Percentiles rank a stretch among this genome's conserved stretches.
Conservation (phyloP, 805 yeast species). For the Kurtzmaniella fragi region DNA sequence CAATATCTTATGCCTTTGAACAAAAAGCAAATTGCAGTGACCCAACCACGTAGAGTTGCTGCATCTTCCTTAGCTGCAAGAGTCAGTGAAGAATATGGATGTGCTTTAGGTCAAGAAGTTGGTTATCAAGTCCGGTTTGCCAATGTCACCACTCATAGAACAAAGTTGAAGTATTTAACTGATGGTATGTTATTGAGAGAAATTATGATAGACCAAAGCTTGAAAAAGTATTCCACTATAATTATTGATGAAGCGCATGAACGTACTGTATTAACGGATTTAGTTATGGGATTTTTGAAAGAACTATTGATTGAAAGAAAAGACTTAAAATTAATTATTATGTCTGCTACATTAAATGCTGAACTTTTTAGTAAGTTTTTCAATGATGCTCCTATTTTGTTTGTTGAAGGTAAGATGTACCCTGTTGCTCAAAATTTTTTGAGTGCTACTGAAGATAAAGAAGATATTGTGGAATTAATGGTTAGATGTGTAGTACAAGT, state of each 20-base stretch:
- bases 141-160: slow-evolving; percentile 51
- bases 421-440: slow-evolving; percentile 75
- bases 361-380: slow-evolving; percentile 78
- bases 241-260: slow-evolving; percentile 97
- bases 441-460: slow-evolving; percentile 42
- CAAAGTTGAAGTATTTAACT: slow-evolving; percentile 80
- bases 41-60: slow-evolving; percentile 97
- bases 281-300: slow-evolving; percentile 84
- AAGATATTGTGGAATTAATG: slow-evolving; percentile 79
- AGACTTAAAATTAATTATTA: slow-evolving; percentile 67
- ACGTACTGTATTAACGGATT: slow-evolving; percentile 86
- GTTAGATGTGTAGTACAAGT: slow-evolving; percentile 72
- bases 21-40: slow-evolving; percentile 70
- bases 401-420: slow-evolving; percentile 84
- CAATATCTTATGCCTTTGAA: slow-evolving; percentile 67
- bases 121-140: slow-evolving; percentile 94
- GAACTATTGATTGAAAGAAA: slow-evolving; percentile 51
- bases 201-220: slow-evolving; percentile 64
- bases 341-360: slow-evolving; percentile 98
- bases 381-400: slow-evolving; percentile 73
- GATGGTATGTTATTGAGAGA: slow-evolving; percentile 98
- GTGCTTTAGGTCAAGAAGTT: slow-evolving; percentile 70
- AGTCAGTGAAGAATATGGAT: slow-evolving; percentile 85
- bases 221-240: slow-evolving; percentile 66
- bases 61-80: slow-evolving; percentile 91